Evolutionary conservation across 163 green algal genomes (phyloP).

Genomic region (Botryococcus braunii): DNA sequence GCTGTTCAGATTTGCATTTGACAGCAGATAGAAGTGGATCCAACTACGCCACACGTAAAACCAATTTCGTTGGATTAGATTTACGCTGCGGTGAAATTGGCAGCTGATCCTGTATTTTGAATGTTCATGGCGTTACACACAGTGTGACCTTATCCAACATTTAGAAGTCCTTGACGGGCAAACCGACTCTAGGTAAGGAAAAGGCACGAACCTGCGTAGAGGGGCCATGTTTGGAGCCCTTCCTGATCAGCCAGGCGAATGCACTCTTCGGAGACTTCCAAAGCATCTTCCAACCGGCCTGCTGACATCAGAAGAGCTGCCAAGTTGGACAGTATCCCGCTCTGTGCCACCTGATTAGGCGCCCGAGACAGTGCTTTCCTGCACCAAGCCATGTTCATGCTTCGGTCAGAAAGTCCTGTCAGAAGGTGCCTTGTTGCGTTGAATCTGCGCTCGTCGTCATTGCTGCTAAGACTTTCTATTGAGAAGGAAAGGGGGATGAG

Average conservation of each 20-base stretch:
- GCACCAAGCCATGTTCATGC: not conserved
- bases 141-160: too few relatives aligned
- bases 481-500: too few relatives aligned
- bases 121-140: not conserved
- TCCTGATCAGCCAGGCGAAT: not conserved
- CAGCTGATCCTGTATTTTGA: not conserved
- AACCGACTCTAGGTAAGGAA: not conserved
- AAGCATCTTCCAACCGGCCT: conserved; percentile 16
- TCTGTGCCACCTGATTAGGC: not conserved
- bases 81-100: not conserved
- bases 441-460: not conserved
- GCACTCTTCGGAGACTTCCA: conserved; percentile 9
- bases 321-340: conserved; percentile 16
- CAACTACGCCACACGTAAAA: not conserved
- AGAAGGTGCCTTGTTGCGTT: not conserved
- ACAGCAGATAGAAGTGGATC: not conserved
- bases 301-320: conserved; percentile 29
- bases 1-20: conserved; percentile 1
- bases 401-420: too few relatives aligned
- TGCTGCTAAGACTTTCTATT: not conserved
- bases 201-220: not conserved
- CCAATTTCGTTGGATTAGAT: not conserved
- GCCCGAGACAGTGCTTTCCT: conserved; percentile 13
- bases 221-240: not conserved
- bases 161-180: too few relatives aligned